Conservation (phyloP, 2,329 filamentous ascomycete species). For the Ophiostoma sp. region DNA sequence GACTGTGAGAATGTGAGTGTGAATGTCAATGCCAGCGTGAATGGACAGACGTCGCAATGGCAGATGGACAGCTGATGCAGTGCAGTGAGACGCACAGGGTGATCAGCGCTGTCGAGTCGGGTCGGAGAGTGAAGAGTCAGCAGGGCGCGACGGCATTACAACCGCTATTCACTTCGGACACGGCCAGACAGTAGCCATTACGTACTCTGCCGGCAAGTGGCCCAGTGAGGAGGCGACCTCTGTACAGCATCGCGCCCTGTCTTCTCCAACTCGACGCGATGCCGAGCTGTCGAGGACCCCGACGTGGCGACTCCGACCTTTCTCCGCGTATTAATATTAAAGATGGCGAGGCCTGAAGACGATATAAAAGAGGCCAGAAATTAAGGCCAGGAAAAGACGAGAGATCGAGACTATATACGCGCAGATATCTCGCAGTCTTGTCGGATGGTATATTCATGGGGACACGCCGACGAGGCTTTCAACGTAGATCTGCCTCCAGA, state of each 20-base stretch:
- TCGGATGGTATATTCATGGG: not conserved
- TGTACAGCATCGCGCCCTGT: not conserved
- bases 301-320: not conserved
- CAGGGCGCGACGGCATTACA: too few species aligned
- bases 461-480: too few species aligned
- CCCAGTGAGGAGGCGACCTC: not conserved
- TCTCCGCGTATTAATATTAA: not conserved
- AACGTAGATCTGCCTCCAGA: not conserved
- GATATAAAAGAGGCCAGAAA: not conserved
- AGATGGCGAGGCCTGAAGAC: not conserved
- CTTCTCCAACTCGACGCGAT: not conserved
- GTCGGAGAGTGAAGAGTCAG: too few species aligned
- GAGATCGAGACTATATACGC: too few species aligned
- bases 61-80: not conserved
- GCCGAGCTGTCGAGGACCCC: not conserved
- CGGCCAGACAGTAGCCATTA: not conserved
- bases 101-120: too few species aligned
- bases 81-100: not conserved
- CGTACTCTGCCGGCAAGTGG: not conserved
- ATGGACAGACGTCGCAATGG: not conserved
- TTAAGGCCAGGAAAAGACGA: too few species aligned
- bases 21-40: not conserved
- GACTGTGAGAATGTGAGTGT: too few species aligned
- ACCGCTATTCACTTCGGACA: not conserved
- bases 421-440: not conserved